A percentile compares a stretch with the other conserved stretches of the same genome.
phyloP scores from a whole-genome alignment of 2,329 filamentous ascomycete genomes.

The Allantophomopsis lycopodina region DNA sequence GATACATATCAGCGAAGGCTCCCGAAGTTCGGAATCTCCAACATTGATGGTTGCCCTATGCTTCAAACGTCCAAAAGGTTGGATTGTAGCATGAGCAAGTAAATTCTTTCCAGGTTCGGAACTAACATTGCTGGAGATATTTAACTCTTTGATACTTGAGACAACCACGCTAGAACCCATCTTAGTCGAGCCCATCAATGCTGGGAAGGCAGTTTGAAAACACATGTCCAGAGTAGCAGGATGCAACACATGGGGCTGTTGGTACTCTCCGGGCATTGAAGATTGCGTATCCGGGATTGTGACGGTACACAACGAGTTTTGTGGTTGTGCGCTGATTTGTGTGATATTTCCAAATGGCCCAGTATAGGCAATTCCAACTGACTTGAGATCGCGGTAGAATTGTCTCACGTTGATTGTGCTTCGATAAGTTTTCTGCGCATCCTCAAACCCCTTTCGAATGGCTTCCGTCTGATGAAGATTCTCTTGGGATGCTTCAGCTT shows the following conservation, averaged over 20 bases:
- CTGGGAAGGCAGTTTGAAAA: constrained; percentile 23
- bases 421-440: background rate
- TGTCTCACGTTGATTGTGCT: background rate
- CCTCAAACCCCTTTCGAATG: background rate
- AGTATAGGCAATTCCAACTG: background rate
- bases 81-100: no score
- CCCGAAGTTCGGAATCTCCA: no score
- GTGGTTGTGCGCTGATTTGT: background rate
- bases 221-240: constrained; percentile 41
- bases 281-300: constrained; percentile 23
- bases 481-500: background rate
- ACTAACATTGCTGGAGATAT: no score
- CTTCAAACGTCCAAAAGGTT: no score
- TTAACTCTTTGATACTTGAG: no score
- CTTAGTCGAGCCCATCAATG: background rate
- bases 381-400: background rate
- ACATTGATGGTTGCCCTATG: no score
- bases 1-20: no score
- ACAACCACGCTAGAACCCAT: no score
- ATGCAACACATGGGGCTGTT: constrained; percentile 41
- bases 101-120: no score
- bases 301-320: background rate
- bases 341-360: background rate
- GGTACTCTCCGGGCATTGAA: constrained; percentile 37
- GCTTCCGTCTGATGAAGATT: background rate